These are phyloP conservation scores for Naganishia liquefaciens DNA, from an alignment of 1,284 basidiomycete species.

Conservation along the genomic window DNA sequence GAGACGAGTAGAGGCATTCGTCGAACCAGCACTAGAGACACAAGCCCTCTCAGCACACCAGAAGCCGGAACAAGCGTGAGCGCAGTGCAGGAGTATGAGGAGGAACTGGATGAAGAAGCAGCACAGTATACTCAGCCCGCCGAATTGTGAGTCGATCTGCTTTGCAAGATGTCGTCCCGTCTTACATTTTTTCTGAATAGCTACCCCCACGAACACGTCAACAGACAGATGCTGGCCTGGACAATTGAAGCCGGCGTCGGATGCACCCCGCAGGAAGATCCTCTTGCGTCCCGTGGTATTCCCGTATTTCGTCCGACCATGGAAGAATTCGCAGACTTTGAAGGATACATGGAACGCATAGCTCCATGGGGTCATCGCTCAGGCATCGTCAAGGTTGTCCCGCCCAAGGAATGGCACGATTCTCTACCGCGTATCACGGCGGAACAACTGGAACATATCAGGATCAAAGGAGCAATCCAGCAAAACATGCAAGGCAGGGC, in stretches of 20 bases:
- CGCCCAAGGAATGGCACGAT: constrained; percentile 84
- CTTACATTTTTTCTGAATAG: constrained; percentile 8
- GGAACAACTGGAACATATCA: constrained; percentile 2
- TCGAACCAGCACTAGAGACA: neutral
- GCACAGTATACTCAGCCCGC: constrained; percentile 33
- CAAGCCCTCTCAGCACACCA: neutral
- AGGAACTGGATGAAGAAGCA: constrained; percentile 9
- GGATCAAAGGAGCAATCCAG: constrained; percentile 80
- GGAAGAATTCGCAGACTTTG: constrained; percentile 84
- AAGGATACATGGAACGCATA: constrained; percentile 77
- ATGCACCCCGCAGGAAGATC: constrained; percentile 70
- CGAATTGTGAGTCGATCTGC: constrained; percentile 26
- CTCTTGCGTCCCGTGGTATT: constrained; percentile 78
- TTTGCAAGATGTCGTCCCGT: neutral
- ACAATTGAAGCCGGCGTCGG: constrained; percentile 19
- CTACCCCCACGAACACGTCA: constrained; percentile 32
- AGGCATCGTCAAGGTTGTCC: constrained; percentile 91
- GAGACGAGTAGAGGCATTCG: neutral
- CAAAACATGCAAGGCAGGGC: constrained; percentile 83
- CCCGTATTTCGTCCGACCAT: constrained; percentile 90
- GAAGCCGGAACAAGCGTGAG: neutral
- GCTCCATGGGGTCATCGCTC: constrained; percentile 84
- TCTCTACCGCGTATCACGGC: constrained; percentile 12
- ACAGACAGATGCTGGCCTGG: constrained; percentile 8
- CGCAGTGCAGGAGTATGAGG: constrained; percentile 6